Evolutionary conservation across 164 flowering plant genomes (phyloP).

Genomic region (Santalum album): DNA sequence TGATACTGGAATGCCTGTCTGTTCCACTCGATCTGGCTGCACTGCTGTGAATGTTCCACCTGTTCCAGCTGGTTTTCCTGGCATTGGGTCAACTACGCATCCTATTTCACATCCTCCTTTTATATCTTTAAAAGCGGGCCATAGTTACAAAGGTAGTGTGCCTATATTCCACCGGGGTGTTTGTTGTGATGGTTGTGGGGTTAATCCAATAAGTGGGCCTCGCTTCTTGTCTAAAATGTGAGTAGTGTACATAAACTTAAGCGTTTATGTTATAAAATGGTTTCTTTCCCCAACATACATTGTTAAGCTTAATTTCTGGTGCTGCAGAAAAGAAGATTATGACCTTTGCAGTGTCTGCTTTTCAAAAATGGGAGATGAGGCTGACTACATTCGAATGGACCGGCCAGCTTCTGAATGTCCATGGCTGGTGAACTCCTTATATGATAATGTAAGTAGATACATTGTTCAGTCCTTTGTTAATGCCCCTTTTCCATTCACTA

Average conservation of each 20-base stretch:
- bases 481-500: neutral
- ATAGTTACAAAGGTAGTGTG: constrained; percentile 13
- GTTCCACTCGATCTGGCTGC: neutral
- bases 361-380: constrained; percentile 44
- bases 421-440: constrained; percentile 12
- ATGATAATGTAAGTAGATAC: constrained; percentile 19
- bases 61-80: too few species aligned
- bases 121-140: constrained; percentile 18
- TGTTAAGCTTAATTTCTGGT: neutral
- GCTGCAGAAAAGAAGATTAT: constrained; percentile 59
- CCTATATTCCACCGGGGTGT: constrained; percentile 66
- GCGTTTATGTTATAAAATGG: too few species aligned
- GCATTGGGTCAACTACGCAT: too few species aligned
- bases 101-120: constrained; percentile 7
- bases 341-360: constrained; percentile 83
- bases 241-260: too few species aligned
- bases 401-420: constrained; percentile 29
- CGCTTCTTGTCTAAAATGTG: constrained; percentile 91
- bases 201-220: constrained; percentile 76
- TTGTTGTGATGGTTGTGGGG: constrained; percentile 84
- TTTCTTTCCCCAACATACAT: too few species aligned
- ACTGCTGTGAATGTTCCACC: too few species aligned
- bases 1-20: neutral
- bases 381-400: constrained; percentile 66
- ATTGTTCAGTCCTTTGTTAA: neutral